Conservation (phyloP, 148 eudicot genomes). For the Gaultheria prostrata region DNA sequence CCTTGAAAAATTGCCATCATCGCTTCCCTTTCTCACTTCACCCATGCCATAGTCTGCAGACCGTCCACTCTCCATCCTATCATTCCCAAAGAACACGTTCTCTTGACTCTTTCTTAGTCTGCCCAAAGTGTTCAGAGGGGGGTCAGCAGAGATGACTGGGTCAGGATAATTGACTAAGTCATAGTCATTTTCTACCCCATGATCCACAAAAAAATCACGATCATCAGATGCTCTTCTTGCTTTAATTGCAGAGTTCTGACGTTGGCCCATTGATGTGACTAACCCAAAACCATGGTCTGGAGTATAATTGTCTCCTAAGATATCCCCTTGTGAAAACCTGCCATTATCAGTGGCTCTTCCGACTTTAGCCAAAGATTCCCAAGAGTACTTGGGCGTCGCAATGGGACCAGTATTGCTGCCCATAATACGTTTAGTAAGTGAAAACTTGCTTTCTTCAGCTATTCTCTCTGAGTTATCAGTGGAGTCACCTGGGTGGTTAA, state of each 20-base stretch:
- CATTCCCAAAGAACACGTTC: neutral
- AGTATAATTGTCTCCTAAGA: constrained; percentile 4
- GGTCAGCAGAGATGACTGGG: neutral
- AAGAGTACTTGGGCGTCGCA: neutral
- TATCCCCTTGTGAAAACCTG: constrained; percentile 5
- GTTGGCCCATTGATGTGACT: neutral
- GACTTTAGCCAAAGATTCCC: constrained; percentile 15
- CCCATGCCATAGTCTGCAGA: neutral
- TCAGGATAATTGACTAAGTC: neutral
- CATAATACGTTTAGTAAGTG: neutral
- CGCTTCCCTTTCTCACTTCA: constrained; percentile 10
- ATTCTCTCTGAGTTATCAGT: neutral
- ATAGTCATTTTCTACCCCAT: constrained; percentile 2
- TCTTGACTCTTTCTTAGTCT: constrained; percentile 11
- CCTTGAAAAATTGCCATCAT: constrained; percentile 6
- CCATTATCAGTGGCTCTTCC: constrained; percentile 11
- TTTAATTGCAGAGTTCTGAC: constrained; percentile 8
- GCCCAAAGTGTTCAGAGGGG: neutral
- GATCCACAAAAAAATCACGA: neutral
- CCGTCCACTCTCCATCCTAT: neutral
- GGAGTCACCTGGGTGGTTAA: constrained; percentile 6
- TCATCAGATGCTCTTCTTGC: constrained; percentile 22
- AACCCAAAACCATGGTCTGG: constrained; percentile 4
- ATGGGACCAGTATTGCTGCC: constrained; percentile 5
- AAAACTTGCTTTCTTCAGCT: neutral